These are phyloP conservation scores for Dorcoceras hygrometricum DNA, from an alignment of 257 asterid genomes.

Conservation along the genomic window DNA sequence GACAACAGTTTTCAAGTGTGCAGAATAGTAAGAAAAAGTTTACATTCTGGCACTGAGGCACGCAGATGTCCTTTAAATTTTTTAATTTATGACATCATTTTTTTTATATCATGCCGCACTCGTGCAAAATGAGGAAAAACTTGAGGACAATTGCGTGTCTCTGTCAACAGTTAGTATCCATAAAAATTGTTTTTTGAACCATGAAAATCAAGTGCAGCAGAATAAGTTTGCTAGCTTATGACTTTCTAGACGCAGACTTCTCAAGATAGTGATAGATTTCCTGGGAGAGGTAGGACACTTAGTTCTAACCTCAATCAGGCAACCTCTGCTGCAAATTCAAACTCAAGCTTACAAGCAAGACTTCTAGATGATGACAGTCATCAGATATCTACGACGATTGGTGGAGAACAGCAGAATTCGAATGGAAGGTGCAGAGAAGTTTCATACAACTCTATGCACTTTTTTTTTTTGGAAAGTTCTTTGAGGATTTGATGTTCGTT, in stretches of 20 bases:
- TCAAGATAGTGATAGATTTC: conserved; percentile 60
- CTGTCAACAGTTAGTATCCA: background rate
- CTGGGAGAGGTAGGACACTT: conserved; percentile 78
- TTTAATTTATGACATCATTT: background rate
- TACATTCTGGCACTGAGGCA: background rate
- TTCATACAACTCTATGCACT: background rate
- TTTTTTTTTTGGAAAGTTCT: too few species aligned
- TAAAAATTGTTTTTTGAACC: background rate
- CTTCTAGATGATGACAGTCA: conserved; percentile 60
- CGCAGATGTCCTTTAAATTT: background rate
- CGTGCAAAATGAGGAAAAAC: background rate
- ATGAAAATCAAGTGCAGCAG: background rate
- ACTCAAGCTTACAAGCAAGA: conserved; percentile 69
- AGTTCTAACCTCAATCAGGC: conserved; percentile 45
- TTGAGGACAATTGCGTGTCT: background rate
- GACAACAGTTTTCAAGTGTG: background rate
- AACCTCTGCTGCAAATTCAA: conserved; percentile 42
- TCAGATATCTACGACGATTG: conserved; percentile 36
- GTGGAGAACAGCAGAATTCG: conserved; percentile 32
- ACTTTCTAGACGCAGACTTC: conserved; percentile 40
- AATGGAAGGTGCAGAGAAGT: conserved; percentile 44
- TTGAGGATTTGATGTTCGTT: background rate
- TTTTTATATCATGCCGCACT: background rate
- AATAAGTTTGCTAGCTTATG: conserved; percentile 9
- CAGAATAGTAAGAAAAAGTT: too few species aligned